Percentiles rank a stretch among this genome's conserved stretches.
phyloP scores from a whole-genome alignment of 2,329 filamentous ascomycete species.

The Daldinia sp. region DNA sequence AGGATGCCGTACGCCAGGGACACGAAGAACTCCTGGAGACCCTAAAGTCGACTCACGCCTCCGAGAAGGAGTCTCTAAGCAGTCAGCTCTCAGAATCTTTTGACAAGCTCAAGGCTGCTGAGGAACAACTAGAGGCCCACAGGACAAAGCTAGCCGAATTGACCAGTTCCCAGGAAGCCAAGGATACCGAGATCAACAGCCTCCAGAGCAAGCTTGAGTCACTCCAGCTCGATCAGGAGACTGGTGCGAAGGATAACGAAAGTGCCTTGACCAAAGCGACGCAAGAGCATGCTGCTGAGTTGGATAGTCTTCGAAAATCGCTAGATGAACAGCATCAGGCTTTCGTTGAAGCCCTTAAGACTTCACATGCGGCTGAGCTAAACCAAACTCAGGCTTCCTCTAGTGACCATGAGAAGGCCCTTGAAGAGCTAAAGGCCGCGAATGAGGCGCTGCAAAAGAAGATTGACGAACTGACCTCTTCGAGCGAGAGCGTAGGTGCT shows the following conservation, averaged over 20 bases:
- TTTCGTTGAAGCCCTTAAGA: constrained; percentile 59
- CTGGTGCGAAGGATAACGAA: constrained; percentile 51
- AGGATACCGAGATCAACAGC: constrained; percentile 56
- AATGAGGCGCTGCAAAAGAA: constrained; percentile 65
- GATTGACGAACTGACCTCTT: constrained; percentile 61
- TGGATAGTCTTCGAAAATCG: constrained; percentile 59
- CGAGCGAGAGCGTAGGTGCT: constrained; percentile 56
- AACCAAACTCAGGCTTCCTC: constrained; percentile 56
- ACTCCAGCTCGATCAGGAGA: constrained; percentile 53
- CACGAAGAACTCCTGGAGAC: constrained; percentile 58
- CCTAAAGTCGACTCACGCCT: constrained; percentile 60
- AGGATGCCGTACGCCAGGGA: constrained; percentile 53
- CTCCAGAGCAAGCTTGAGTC: constrained; percentile 61
- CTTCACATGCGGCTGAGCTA: constrained; percentile 61
- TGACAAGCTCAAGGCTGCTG: constrained; percentile 60
- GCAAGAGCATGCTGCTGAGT: constrained; percentile 58
- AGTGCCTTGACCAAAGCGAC: constrained; percentile 50
- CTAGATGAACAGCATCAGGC: constrained; percentile 60
- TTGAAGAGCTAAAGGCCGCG: constrained; percentile 59
- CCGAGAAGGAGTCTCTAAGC: constrained; percentile 57
- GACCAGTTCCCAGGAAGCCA: constrained; percentile 58
- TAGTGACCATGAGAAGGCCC: constrained; percentile 57
- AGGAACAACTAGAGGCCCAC: constrained; percentile 60
- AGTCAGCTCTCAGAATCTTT: constrained; percentile 57
- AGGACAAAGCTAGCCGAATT: constrained; percentile 59